Conservation (phyloP, 768 basidiomycete species). For the Erythrobasidium yunnanense region DNA sequence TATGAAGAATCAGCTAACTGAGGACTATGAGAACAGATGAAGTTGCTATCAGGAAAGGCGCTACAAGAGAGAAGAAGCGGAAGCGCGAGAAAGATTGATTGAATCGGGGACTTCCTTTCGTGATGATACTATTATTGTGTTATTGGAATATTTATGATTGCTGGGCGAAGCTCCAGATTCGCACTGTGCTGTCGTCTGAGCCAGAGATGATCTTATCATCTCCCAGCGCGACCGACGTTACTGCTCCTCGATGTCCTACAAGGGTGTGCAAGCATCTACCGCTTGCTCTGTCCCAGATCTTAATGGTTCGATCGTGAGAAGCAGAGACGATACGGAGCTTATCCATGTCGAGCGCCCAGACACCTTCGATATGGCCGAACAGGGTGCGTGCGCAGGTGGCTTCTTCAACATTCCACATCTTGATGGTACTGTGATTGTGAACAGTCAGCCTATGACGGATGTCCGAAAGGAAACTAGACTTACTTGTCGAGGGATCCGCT, state of each 20-base stretch:
- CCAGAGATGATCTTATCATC: conserved; percentile 66
- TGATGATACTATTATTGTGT: no score
- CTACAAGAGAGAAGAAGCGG: no score
- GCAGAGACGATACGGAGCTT: conserved; percentile 81
- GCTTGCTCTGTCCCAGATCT: conserved; percentile 92
- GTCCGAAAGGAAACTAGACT: conserved; percentile 48
- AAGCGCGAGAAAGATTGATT: no score
- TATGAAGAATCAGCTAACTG: no score
- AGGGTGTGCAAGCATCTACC: conserved; percentile 77
- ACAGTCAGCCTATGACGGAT: conserved; percentile 60
- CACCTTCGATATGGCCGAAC: conserved; percentile 93
- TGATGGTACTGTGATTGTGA: conserved; percentile 59
- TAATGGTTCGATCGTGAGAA: conserved; percentile 93
- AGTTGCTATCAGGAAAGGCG: no score
- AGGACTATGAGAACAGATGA: no score
- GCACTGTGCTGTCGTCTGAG: conserved; percentile 78
- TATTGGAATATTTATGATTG: neutral
- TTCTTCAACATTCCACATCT: conserved; percentile 86
- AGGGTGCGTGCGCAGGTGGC: conserved; percentile 67
- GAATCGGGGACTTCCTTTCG: no score
- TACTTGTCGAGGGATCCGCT: conserved; percentile 32
- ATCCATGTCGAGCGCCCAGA: conserved; percentile 90
- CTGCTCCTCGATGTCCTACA: conserved; percentile 86
- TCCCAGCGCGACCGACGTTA: conserved; percentile 75
- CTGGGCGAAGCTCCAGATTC: conserved; percentile 59